Base-by-base conservation (phyloP, 345 rosid genomes). In the Citropsis articulata region DNA sequence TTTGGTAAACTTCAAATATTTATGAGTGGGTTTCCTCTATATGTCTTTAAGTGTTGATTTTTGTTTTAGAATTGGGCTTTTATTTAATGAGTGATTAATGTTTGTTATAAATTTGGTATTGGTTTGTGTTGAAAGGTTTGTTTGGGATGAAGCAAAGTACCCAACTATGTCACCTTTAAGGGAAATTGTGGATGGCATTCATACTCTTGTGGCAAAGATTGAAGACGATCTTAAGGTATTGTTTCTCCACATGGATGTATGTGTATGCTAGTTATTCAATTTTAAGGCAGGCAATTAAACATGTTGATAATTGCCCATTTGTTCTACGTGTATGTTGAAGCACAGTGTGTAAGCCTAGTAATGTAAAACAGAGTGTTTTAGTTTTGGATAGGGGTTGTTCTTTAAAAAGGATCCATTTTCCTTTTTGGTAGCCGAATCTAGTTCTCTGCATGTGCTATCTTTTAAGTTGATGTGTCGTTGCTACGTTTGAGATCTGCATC, bases 171-270 rank as follows among this genome's bases (percentile, higher is more conserved):
- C 99, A 5, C 96, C 98, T 75, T 83, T 94, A 74, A 94, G 87
- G 91, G 98, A 94, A 81, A 92, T 88, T 83, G 93, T 97, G 42
- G 96, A 88, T 76, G 80, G 85, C 77, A 92, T 97, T 82, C 99
- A 94, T 74, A 76, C 86, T 80, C 97, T 88, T 81, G 97, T 93
- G 57, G 88, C 91, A 28, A 97, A 92, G 90, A 92, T 94, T 77
- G 99, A 97, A 84, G 99, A 97, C 92, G 98, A 97, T 89, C 98
- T 97, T 83, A 97, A 97, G 99, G 99, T 94, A 86, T 14, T 66
- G 36, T 68, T 30, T 28, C 71, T 79, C 60, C 14, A 8, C 42
- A 40, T 19, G 28, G 45, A 30, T 45, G 19, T 18, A 42, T 28
- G 35, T 38, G 55, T 45, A 18, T 60, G 42, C 45, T 45, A 62